A percentile compares a stretch with the other conserved stretches of the same genome.
Conservation (phyloP, 2,329 filamentous ascomycete species). For the Tympanopsis confertula region DNA sequence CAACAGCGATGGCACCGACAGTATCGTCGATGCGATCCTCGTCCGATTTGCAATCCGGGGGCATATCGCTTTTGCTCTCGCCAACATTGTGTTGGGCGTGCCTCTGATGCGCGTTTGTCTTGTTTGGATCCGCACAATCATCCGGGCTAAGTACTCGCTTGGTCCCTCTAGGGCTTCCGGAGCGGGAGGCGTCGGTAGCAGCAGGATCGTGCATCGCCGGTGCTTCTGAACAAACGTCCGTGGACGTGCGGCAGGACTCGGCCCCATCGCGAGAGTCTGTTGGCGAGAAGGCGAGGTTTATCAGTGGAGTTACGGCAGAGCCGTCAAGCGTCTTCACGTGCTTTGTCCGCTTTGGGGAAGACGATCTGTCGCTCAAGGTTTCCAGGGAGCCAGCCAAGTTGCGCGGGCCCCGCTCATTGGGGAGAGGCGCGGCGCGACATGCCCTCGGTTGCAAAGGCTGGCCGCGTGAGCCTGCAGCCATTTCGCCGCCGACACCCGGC, state of each 20-base stretch:
- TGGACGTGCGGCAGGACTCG: too few species aligned
- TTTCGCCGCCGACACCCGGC: background rate
- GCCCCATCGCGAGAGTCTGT: background rate
- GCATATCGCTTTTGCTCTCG: constrained; percentile 26
- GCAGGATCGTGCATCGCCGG: too few species aligned
- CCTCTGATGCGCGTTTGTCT: background rate
- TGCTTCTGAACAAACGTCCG: too few species aligned
- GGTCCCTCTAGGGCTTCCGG: background rate
- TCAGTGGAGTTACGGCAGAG: too few species aligned
- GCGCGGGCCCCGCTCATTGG: too few species aligned
- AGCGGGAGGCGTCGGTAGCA: background rate
- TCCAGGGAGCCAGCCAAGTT: background rate
- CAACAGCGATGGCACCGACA: constrained; percentile 88
- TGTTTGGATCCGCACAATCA: too few species aligned
- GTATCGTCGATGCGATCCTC: constrained; percentile 65
- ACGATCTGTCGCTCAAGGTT: background rate
- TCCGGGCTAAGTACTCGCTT: too few species aligned
- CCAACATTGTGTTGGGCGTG: constrained; percentile 19
- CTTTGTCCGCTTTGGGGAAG: background rate
- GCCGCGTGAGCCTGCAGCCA: background rate
- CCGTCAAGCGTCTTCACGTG: background rate
- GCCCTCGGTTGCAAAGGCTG: background rate
- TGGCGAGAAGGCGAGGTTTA: too few species aligned
- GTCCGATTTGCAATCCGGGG: too few species aligned
- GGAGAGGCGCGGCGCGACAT: too few species aligned